Base-by-base conservation (phyloP, 139 green algal genomes). In the Diplosphaera chodatii region DNA sequence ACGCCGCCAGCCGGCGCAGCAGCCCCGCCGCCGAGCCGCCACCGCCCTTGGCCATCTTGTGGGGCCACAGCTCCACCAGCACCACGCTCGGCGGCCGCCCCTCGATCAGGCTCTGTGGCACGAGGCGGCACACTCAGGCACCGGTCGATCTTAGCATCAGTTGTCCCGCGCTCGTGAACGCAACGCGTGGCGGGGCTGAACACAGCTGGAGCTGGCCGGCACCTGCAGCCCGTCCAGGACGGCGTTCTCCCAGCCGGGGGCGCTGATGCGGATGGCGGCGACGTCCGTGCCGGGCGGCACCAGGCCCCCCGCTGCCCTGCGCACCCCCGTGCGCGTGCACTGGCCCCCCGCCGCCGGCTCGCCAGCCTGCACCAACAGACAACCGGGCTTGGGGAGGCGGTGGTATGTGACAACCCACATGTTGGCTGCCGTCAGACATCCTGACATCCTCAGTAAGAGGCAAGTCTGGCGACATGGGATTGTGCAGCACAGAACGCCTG, bases 211-310 rank as follows among this genome's bases (percentile, higher is more conserved):
- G 37, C 8, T 8, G 56, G 65, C 8, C 4, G 23, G 8, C 59
- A 76, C 75, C 69, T 72, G 22, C 27, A 88, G 82, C 28, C 88
- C 89, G 3, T 88, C 66, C 32, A 94, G 41, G 6, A 95, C 69
- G 72, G 73, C 85, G 18, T 82, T 86, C 66, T 89, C 89, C 78
- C 89, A 91, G 55, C 88, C 87, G 48, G 81, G 73, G 4, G 83
- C 84, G 30, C 79, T 84, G 10, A 92, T 66, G 25, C 79, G 77
- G 48, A 92, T 32, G 16, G 83, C 80, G 16, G 73, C 84, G 4
- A 93, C 78, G 3, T 72, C 65, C 21, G n/a, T 66, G 32, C 71
- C 68, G 13, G 41, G 27, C 5, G 72, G 32, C 32, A 83, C 71
- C 55, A 80, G 23, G 21, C 37, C 32, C 16, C 13, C 37, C 21